phyloP scores from a whole-genome alignment of 2,329 filamentous ascomycete species.

The Botrytis squamosa region DNA sequence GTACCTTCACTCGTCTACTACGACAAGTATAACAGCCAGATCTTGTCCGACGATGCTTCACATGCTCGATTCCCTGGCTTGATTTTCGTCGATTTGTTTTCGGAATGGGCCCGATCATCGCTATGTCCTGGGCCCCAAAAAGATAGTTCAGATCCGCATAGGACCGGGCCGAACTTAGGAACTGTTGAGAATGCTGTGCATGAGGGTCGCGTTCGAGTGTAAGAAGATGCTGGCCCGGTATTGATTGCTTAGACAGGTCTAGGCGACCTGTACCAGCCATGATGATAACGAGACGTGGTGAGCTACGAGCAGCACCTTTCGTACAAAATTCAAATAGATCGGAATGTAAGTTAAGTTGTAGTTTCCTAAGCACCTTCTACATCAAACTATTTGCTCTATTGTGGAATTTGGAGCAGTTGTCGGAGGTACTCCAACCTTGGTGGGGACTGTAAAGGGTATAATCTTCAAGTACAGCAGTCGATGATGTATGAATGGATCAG shows the following conservation, averaged over 20 bases:
- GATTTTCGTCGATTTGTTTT: slow-evolving; percentile 37
- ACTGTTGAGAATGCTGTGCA: slow-evolving; percentile 9
- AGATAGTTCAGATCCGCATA: slow-evolving; percentile 35
- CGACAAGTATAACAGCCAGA: slow-evolving; percentile 95
- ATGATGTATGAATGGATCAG: slow-evolving; percentile 1
- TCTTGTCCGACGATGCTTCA: slow-evolving; percentile 89
- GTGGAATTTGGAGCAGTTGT: slow-evolving; percentile 1
- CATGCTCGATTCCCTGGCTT: slow-evolving; percentile 41
- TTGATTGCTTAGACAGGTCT: slow-evolving; percentile 12
- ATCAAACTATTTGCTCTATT: not conserved
- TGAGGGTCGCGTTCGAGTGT: slow-evolving; percentile 8
- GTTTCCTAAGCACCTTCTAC: slow-evolving; percentile 5
- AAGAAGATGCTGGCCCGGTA: slow-evolving; percentile 9
- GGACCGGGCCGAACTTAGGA: slow-evolving; percentile 16
- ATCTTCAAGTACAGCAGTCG: slow-evolving; percentile 7
- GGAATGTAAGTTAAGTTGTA: not conserved
- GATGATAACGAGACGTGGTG: not conserved
- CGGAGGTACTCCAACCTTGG: not conserved
- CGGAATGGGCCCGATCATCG: slow-evolving; percentile 35
- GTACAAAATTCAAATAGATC: not conserved
- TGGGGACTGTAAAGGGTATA: not conserved
- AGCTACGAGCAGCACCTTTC: not conserved
- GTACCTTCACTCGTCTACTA: slow-evolving; percentile 78
- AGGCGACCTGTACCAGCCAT: slow-evolving; percentile 11
- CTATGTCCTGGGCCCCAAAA: slow-evolving; percentile 35